phyloP scores from a whole-genome alignment of 78 protist species.

The Cavenderia fasciculata region DNA sequence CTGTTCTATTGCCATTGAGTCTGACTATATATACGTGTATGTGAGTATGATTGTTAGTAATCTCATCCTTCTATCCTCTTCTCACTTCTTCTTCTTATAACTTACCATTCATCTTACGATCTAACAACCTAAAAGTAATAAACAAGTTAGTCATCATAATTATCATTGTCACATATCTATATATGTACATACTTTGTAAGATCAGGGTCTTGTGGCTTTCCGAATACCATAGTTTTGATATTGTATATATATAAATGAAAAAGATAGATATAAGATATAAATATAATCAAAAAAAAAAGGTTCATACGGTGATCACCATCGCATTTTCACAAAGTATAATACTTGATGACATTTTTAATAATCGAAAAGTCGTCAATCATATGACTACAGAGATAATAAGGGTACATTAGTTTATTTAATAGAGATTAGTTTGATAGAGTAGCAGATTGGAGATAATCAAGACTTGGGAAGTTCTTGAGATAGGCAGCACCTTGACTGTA shows the following conservation, averaged over 20 bases:
- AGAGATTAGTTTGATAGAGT: no score
- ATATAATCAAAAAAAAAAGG: no score
- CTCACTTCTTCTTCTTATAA: neutral
- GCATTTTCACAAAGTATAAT: no score
- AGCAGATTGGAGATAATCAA: slow-evolving; percentile 38
- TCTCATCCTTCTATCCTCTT: neutral
- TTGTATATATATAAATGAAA: neutral
- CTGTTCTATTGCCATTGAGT: slow-evolving; percentile 87
- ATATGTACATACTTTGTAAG: slow-evolving; percentile 14
- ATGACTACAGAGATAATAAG: no score
- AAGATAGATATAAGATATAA: no score
- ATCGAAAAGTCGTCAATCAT: no score
- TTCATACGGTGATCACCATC: no score
- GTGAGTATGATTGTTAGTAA: neutral
- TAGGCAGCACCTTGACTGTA: slow-evolving; percentile 66
- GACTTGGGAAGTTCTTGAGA: slow-evolving; percentile 62
- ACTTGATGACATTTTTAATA: no score
- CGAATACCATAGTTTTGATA: slow-evolving; percentile 44
- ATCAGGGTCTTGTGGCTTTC: slow-evolving; percentile 72
- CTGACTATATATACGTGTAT: slow-evolving; percentile 10
- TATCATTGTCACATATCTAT: neutral
- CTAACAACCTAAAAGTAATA: slow-evolving; percentile 24
- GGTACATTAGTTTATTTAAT: no score
- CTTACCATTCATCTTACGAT: slow-evolving; percentile 31
- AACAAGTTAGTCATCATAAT: neutral